Evolutionary conservation across 2,329 filamentous ascomycete genomes (phyloP), one percentile per base, ranked within the genome.

Genomic region (Fusarium illudens): DNA sequence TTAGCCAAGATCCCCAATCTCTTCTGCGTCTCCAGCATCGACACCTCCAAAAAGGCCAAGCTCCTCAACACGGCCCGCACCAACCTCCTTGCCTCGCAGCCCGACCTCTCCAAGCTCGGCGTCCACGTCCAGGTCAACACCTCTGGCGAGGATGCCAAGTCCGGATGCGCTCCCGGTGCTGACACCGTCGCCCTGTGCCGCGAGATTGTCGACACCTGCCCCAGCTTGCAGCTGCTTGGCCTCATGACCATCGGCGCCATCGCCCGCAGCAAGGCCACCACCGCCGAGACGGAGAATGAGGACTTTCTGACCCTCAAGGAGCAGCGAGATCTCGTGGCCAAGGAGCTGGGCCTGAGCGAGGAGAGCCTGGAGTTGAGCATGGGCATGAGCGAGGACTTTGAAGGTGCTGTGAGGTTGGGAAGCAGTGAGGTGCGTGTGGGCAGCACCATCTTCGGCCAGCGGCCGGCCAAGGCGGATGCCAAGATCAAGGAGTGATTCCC

Each of bases 191-290:
- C 81, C 0, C 82, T 98, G 36, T 95, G 92, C 76, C 84, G 84
- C 54, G 86, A 91, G 74, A 88, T 99, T 54, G 78, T 87, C 11
- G 84, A 90, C 5, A 83, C 87, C 34, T 97, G 93, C 77, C 89
- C 92, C 1, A 85, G 90, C 76, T 82, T 99, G 34, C 83, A 87
- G 59, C 82, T 99, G 3, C 84, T 91, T 29, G 96, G 96, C 0
- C 80, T 99, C 34, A 99, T 99, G 96, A 99, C 96, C 2, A 98
- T 99, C 75, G 96, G 96, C 1, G 94, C 95, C 17, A 97, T 98
- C 77, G 95, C 94, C 50, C 83, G 95, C 65, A 96, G 92, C 72
- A 86, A 88, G 73, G 92, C 87, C 15, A 89, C 89, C 3, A 91
- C 89, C 2, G 81, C 86, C 0, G 93, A 92, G 71, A 90, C 84